Conservation (phyloP, 2,329 filamentous ascomycete genomes). For the Sarocladium kiliense region DNA sequence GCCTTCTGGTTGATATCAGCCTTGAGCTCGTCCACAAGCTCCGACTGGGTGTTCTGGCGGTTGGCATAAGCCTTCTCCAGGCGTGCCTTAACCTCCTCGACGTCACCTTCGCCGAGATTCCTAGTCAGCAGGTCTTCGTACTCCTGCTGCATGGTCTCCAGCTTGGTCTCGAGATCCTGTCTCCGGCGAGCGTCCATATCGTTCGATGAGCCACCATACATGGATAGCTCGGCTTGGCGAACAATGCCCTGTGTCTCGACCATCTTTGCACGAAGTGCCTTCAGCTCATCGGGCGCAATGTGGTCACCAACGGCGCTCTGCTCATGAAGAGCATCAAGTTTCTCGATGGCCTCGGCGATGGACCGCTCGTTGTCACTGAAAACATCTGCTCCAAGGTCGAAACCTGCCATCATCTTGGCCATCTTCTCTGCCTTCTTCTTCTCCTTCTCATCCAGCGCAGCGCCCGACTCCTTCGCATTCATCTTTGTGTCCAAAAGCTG, state of each 20-base stretch:
- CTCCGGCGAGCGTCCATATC: conserved; percentile 63
- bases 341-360: conserved; percentile 77
- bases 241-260: conserved; percentile 90
- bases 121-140: conserved; percentile 79
- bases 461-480: conserved; percentile 88
- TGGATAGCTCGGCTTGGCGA: conserved; percentile 82
- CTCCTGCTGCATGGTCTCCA: conserved; percentile 70
- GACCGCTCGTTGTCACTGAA: conserved; percentile 90
- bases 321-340: conserved; percentile 73
- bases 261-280: conserved; percentile 70
- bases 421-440: conserved; percentile 98
- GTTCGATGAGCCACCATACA: conserved; percentile 64
- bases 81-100: conserved; percentile 76
- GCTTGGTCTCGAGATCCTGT: conserved; percentile 70
- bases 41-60: conserved; percentile 66
- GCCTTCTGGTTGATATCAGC: conserved; percentile 70
- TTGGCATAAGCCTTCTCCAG: conserved; percentile 72
- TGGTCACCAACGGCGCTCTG: conserved; percentile 71
- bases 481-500: conserved; percentile 94
- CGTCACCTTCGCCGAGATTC: conserved; percentile 72
- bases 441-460: conserved; percentile 92
- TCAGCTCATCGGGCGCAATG: conserved; percentile 76
- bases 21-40: conserved; percentile 73
- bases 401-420: conserved; percentile 99
- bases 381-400: conserved; percentile 86